Evolutionary conservation across 768 basidiomycete genomes (phyloP).

Genomic region (Amanita muscaria): DNA sequence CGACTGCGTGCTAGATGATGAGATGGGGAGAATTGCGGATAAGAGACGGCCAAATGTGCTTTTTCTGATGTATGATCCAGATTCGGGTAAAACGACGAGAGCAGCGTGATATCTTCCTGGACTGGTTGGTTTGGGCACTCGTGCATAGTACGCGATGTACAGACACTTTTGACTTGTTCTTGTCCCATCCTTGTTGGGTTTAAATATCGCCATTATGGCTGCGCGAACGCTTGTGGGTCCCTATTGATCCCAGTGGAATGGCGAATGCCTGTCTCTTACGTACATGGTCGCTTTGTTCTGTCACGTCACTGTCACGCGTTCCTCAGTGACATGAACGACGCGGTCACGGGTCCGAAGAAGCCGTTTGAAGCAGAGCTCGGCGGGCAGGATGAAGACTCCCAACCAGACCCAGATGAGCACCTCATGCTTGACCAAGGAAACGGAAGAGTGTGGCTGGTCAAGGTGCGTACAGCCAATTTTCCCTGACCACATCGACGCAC

Average conservation of each 20-base stretch:
- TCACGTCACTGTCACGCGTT: too few relatives aligned
- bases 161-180: too few relatives aligned
- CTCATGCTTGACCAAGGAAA: slow-evolving; percentile 61
- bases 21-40: too few relatives aligned
- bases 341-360: slow-evolving; percentile 60
- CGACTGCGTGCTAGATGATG: background rate
- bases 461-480: slow-evolving; percentile 38
- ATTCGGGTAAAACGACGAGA: background rate
- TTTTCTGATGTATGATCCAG: too few relatives aligned
- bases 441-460: slow-evolving; percentile 75
- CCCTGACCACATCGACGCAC: background rate
- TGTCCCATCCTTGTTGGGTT: too few relatives aligned
- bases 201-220: too few relatives aligned
- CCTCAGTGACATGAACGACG: slow-evolving; percentile 16
- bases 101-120: background rate
- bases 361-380: slow-evolving; percentile 48
- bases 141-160: slow-evolving; percentile 3
- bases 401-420: too few relatives aligned
- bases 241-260: too few relatives aligned
- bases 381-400: slow-evolving; percentile 44
- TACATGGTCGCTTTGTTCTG: too few relatives aligned
- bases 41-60: too few relatives aligned
- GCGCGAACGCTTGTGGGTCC: too few relatives aligned
- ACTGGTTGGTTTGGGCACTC: background rate
- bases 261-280: too few relatives aligned